A percentile compares a stretch with the other conserved stretches of the same genome.
Conservation (phyloP, 2,329 filamentous ascomycete genomes). For the Fusarium torreyae region DNA sequence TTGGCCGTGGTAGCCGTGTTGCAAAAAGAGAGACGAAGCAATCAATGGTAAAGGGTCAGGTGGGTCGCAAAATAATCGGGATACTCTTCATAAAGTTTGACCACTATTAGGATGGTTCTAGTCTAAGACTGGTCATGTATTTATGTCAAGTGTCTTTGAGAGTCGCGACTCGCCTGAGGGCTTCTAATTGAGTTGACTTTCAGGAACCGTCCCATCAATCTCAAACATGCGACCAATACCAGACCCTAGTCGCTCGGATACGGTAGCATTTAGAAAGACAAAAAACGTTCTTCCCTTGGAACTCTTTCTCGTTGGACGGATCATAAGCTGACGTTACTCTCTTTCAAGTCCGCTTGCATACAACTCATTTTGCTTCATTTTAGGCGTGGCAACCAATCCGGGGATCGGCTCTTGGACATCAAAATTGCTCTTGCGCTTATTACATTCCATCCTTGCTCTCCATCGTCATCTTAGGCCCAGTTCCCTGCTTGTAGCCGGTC, state of each 20-base stretch:
- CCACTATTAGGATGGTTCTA: too few species aligned
- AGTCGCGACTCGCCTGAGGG: constrained; percentile 16
- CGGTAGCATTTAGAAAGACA: constrained; percentile 8
- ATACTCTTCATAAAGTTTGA: too few species aligned
- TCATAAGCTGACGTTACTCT: constrained; percentile 36
- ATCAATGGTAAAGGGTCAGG: constrained; percentile 7
- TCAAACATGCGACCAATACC: constrained; percentile 62
- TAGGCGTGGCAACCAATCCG: constrained; percentile 38
- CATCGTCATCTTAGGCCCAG: constrained; percentile 41
- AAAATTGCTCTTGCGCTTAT: constrained; percentile 46
- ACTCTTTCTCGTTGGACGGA: constrained; percentile 24
- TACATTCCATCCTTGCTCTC: constrained; percentile 41
- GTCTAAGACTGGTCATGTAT: too few species aligned
- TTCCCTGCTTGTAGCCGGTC: constrained; percentile 47
- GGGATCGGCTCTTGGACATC: constrained; percentile 37
- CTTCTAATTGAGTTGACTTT: constrained; percentile 31
- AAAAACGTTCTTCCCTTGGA: constrained; percentile 1
- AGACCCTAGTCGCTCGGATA: background rate
- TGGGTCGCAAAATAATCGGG: background rate
- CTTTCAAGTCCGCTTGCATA: constrained; percentile 15
- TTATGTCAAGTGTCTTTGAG: too few species aligned
- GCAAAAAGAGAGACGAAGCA: constrained; percentile 11
- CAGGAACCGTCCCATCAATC: constrained; percentile 62
- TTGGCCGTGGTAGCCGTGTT: constrained; percentile 22
- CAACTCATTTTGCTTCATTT: constrained; percentile 25